Evolutionary conservation across 257 asterid genomes (phyloP).

Genomic region (Forsythia suspensa): DNA sequence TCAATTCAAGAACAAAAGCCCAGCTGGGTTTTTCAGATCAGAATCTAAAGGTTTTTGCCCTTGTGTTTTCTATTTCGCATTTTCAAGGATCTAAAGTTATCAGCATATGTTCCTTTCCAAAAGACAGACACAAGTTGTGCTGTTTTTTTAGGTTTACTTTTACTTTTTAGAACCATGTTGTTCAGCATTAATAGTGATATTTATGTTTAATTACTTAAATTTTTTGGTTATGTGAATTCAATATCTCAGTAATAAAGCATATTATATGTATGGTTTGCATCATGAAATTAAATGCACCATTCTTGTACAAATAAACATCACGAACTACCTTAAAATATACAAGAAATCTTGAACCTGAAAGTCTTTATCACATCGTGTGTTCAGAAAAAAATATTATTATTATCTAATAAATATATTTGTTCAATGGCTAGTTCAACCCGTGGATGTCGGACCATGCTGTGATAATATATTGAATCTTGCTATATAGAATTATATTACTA

Average conservation of each 20-base stretch:
- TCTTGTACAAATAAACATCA: not conserved
- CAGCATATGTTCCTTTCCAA: slow-evolving; percentile 7
- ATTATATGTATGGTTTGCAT: not conserved
- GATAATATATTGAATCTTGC: too few species aligned
- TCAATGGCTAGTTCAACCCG: too few species aligned
- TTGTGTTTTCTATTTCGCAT: not conserved
- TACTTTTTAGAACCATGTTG: not conserved
- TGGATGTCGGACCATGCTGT: too few species aligned
- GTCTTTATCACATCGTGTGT: too few species aligned
- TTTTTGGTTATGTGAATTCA: not conserved
- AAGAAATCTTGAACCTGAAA: not conserved
- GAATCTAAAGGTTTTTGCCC: not conserved
- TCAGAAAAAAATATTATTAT: too few species aligned
- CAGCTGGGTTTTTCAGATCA: not conserved
- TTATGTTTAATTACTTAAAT: not conserved
- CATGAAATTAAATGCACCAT: not conserved
- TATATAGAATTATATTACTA: not conserved
- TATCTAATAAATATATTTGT: too few species aligned
- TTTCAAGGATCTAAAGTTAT: slow-evolving; percentile 1
- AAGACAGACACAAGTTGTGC: not conserved
- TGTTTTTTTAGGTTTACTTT: not conserved
- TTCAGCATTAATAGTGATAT: not conserved
- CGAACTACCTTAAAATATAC: not conserved
- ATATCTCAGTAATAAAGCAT: not conserved
- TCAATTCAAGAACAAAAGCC: not conserved